Evolutionary conservation across 2,329 filamentous ascomycete genomes (phyloP).

Genomic region (Aspergillus piperis): DNA sequence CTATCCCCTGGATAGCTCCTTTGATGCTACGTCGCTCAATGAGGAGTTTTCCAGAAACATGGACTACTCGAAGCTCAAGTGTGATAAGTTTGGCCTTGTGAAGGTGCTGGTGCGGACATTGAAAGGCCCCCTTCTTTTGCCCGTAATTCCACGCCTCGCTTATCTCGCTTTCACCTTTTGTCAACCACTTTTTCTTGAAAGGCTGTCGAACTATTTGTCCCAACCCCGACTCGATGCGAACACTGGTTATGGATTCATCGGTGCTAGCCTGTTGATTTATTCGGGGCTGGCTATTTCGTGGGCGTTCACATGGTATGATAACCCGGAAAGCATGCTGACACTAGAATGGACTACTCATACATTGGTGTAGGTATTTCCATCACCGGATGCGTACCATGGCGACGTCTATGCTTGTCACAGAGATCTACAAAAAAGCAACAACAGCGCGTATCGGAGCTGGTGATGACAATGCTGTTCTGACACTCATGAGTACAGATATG

Average conservation of each 20-base stretch:
- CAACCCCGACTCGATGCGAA: conserved; percentile 16
- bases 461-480: conserved; percentile 12
- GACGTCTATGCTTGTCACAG: conserved; percentile 9
- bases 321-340: background rate
- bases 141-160: conserved; percentile 25
- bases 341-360: background rate
- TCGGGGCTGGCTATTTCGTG: conserved; percentile 18
- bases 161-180: conserved; percentile 29
- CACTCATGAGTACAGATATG: conserved; percentile 19
- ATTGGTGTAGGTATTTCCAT: conserved; percentile 13
- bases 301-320: conserved; percentile 16
- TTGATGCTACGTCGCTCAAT: conserved; percentile 5
- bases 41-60: conserved; percentile 10
- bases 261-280: conserved; percentile 22
- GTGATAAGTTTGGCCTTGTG: conserved; percentile 8
- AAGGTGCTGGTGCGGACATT: conserved; percentile 29
- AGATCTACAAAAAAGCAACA: conserved; percentile 9
- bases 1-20: conserved; percentile 18
- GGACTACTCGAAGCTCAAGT: conserved; percentile 12
- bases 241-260: conserved; percentile 26
- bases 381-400: conserved; percentile 13
- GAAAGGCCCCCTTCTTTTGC: conserved; percentile 25
- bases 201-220: conserved; percentile 18
- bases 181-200: conserved; percentile 30
- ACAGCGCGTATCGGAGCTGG: background rate